Conservation (phyloP, 2,329 filamentous ascomycete species). For the Colletotrichum sp. region DNA sequence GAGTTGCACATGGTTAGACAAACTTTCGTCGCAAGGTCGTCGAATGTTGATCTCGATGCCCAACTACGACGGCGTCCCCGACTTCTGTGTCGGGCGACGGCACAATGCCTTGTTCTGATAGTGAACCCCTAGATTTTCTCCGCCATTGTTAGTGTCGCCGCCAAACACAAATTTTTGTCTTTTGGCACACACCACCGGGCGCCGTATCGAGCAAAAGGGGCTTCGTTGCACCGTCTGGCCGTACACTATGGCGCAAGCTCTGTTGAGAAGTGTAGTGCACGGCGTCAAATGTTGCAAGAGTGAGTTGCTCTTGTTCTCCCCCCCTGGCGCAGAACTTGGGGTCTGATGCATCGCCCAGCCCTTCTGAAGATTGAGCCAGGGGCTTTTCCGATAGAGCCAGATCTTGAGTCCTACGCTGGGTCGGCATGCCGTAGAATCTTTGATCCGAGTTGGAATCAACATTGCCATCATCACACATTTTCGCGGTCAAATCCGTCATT, state of each 20-base stretch:
- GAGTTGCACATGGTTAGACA: slow-evolving; percentile 8
- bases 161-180: neutral
- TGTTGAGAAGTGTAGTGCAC: neutral
- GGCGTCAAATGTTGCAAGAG: neutral
- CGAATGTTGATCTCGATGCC: slow-evolving; percentile 20
- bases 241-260: neutral
- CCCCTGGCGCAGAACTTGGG: neutral
- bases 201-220: neutral
- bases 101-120: slow-evolving; percentile 5
- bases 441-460: neutral
- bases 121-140: neutral
- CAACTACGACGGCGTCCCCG: slow-evolving; percentile 12
- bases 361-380: neutral
- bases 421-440: neutral
- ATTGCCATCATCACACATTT: neutral
- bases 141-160: neutral
- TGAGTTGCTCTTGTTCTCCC: neutral
- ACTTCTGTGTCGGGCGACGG: neutral
- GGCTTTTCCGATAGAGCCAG: neutral
- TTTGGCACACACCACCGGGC: neutral
- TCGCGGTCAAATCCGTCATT: neutral
- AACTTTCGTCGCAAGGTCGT: slow-evolving; percentile 17
- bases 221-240: neutral
- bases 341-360: neutral
- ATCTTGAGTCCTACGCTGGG: neutral